Evolutionary conservation across 2,329 filamentous ascomycete genomes (phyloP), one percentile per base, ranked within the genome.

Genomic region (Colletotrichum ledebouriae): DNA sequence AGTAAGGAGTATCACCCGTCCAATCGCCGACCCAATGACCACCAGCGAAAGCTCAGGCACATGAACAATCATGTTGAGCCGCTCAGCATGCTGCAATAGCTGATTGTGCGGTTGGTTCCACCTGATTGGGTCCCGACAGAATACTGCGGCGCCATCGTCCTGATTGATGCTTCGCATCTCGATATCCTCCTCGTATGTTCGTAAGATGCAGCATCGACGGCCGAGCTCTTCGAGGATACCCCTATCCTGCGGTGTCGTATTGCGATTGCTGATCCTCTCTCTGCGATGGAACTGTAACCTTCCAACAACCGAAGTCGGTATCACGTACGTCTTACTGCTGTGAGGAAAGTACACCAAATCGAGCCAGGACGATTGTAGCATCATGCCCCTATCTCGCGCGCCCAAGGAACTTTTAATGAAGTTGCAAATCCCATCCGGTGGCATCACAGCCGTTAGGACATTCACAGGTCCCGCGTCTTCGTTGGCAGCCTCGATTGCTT

Each of bases 11-110:
- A 86, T 84, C 0, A 89, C 91, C 9, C 88, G 84, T 0, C 92
- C 92, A 55, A 85, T 86, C n/a, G 89, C 85, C 11, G 89, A 90
- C 0, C 86, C 92, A 1, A 90, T 80, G 3, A 93, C 81, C 9
- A 94, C 85, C 13, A 94, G 80, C n/a, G 85, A 90, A 1, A 96
- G 81, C 72, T 92, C 89, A 0, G 90, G 90, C 1, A 94, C 87
- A 58, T 89, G 84, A 0, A 85, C 79, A 42, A 88, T 78, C 83
- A 92, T 88, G 78, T 86, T 90, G 22, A 93, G 70, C 50, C 70
- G 74, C 77, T 71, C 74, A 73, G 4, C 74, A 70, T 5, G 60
- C 39, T 33, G 72, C 71, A 70, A 58, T 15, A 60, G 41, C 13
- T 29, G 41, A 9, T 72, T 70, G 3, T 56, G 49, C 13, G 76